These are phyloP conservation scores for Gremmenia infestans DNA, from an alignment of 2,329 filamentous ascomycete species.

Conservation along the genomic window DNA sequence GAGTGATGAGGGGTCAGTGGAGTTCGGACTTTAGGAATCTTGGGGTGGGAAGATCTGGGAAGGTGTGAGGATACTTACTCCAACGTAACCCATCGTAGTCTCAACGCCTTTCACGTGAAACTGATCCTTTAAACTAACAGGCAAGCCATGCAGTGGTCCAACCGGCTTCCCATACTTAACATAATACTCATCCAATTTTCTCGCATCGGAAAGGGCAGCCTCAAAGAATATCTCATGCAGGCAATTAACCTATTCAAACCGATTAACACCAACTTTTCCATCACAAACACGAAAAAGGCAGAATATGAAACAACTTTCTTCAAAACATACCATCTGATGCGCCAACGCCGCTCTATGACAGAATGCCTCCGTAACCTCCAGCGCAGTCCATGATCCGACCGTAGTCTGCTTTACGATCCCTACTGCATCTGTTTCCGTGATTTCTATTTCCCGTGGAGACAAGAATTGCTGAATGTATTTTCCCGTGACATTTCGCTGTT, in stretches of 20 bases:
- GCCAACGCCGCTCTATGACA: slow-evolving; percentile 50
- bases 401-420: slow-evolving; percentile 51
- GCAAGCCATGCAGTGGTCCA: slow-evolving; percentile 38
- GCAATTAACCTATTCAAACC: slow-evolving; percentile 46
- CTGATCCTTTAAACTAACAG: slow-evolving; percentile 37
- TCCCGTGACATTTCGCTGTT: slow-evolving; percentile 53
- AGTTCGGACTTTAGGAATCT: background rate
- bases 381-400: slow-evolving; percentile 50
- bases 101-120: slow-evolving; percentile 31
- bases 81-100: slow-evolving; percentile 54
- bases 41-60: background rate
- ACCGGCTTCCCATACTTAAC: slow-evolving; percentile 32
- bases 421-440: slow-evolving; percentile 55
- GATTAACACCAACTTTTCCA: too few species aligned
- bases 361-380: slow-evolving; percentile 48
- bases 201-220: slow-evolving; percentile 45
- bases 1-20: background rate
- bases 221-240: slow-evolving; percentile 53
- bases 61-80: slow-evolving; percentile 26
- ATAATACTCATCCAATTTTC: slow-evolving; percentile 47
- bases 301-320: slow-evolving; percentile 35
- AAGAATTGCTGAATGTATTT: slow-evolving; percentile 53
- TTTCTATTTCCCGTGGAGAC: slow-evolving; percentile 47
- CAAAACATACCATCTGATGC: slow-evolving; percentile 52
- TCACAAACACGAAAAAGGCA: too few species aligned